Conservation (phyloP, 2,329 filamentous ascomycete species). For the Aureobasidium sp. region DNA sequence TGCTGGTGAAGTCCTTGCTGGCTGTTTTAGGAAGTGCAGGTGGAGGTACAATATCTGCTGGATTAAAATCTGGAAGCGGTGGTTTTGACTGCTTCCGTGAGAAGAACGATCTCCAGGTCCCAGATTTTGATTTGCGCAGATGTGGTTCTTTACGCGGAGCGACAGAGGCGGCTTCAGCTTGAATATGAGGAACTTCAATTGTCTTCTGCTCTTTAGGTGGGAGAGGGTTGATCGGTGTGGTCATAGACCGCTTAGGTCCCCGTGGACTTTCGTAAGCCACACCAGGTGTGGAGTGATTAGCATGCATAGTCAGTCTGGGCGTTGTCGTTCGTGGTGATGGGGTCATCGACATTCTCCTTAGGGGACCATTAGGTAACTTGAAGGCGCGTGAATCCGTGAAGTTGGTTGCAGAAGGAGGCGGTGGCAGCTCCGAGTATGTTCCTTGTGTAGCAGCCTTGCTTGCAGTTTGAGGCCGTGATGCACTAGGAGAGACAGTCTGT, state of each 20-base stretch:
- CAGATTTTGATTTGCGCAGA: conserved; percentile 15
- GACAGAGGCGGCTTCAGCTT: background rate
- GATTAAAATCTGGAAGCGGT: conserved; percentile 10
- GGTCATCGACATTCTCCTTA: conserved; percentile 8
- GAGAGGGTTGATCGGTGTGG: conserved; percentile 1
- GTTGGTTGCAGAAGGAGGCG: background rate
- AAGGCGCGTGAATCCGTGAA: background rate
- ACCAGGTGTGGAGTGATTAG: conserved; percentile 10
- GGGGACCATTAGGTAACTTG: background rate
- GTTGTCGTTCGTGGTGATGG: background rate
- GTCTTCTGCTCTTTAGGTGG: background rate
- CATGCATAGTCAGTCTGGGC: background rate
- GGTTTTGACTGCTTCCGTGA: conserved; percentile 12
- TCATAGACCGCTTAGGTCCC: conserved; percentile 2
- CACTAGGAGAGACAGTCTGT: background rate
- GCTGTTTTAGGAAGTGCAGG: conserved; percentile 3
- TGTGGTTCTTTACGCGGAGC: background rate
- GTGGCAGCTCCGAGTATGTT: background rate
- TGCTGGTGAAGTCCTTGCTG: background rate
- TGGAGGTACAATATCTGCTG: background rate
- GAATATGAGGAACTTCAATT: background rate
- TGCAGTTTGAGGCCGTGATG: background rate
- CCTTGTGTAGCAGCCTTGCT: background rate
- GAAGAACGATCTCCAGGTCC: conserved; percentile 16
- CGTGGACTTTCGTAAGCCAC: background rate